Conservation (phyloP, 2,329 filamentous ascomycete genomes). For the Verticillium tricorpus region DNA sequence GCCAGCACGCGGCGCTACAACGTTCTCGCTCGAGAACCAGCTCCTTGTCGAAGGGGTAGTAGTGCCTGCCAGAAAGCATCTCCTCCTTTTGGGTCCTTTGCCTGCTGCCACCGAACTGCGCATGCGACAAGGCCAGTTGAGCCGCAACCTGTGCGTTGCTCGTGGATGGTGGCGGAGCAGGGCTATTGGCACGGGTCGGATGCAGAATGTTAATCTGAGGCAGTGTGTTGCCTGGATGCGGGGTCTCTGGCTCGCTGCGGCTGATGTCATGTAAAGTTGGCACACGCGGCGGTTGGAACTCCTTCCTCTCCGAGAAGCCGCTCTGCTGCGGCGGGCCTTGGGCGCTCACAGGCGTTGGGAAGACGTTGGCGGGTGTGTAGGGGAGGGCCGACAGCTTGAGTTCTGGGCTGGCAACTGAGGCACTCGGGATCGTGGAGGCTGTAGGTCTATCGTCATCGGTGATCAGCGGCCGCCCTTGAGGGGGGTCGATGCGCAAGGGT, state of each 20-base stretch:
- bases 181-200: constrained; percentile 45
- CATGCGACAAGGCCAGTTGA: constrained; percentile 54
- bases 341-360: constrained; percentile 61
- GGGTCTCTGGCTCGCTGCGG: constrained; percentile 50
- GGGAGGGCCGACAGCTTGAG: constrained; percentile 58
- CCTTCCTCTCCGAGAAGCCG: constrained; percentile 49
- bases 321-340: constrained; percentile 33
- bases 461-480: constrained; percentile 50
- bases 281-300: constrained; percentile 49
- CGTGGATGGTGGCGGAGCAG: constrained; percentile 30
- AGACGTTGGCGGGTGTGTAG: constrained; percentile 49
- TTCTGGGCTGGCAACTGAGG: constrained; percentile 54
- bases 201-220: constrained; percentile 56
- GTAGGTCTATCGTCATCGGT: constrained; percentile 56
- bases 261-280: constrained; percentile 57
- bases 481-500: constrained; percentile 57
- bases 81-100: constrained; percentile 74
- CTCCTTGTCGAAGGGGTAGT: constrained; percentile 72
- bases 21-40: constrained; percentile 79
- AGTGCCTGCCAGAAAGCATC: constrained; percentile 79
- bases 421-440: constrained; percentile 55
- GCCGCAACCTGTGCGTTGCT: constrained; percentile 51
- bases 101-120: constrained; percentile 36
- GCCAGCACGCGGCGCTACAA: constrained; percentile 75
- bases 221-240: constrained; percentile 44